Evolutionary conservation across 345 rosid species (phyloP), one percentile per base, ranked within the genome.

Genomic region (Tarenaya hassleriana): DNA sequence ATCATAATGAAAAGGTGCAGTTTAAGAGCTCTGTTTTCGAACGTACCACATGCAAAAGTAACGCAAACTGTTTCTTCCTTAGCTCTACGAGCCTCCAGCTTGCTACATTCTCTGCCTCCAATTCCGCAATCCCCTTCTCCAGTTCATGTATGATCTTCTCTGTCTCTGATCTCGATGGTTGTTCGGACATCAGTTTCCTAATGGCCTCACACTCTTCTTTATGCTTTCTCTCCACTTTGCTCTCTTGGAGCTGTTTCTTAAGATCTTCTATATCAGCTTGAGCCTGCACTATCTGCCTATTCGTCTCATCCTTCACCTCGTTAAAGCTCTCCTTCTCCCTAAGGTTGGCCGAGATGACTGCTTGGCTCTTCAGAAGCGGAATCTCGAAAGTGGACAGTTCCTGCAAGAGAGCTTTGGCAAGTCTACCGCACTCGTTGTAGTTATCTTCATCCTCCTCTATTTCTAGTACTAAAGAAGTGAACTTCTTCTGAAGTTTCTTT

Each of bases 401-500:
- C 59, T 91, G 98, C 38, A 87, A 63, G 73, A 91, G 87, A 14
- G 90, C 78, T 64, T 73, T 81, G 1, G 98, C 75, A 37, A 87
- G 88, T 51, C 78, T 80, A 33, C 45, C 59, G 11, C 94, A 84
- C 3, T 87, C 96, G 34, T 55, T 72, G 34, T 63, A 68, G 53
- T 82, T 88, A 7, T 76, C 83, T 27, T 72, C 88, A 14, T 81
- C 83, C 65, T 91, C 84, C 56, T 84, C 94, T 1, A 76, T 66
- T 66, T 87, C 96, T 8, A 82, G 55, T 11, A 79, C 75, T 13
- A 87, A 81, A 12, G 96, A 71, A 21, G 95, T 82, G 70, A 87
- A 91, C 79, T 91, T 91, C 81, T 83, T 87, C 70, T 91, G 96
- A 46, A 91, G 98, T 55, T 84, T 91, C 73, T 91, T 87, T 63